A percentile compares a stretch with the other conserved stretches of the same genome.
These are phyloP conservation scores for Papiliotrema flavescens DNA, from an alignment of 1,284 basidiomycete species.

Conservation along the genomic window DNA sequence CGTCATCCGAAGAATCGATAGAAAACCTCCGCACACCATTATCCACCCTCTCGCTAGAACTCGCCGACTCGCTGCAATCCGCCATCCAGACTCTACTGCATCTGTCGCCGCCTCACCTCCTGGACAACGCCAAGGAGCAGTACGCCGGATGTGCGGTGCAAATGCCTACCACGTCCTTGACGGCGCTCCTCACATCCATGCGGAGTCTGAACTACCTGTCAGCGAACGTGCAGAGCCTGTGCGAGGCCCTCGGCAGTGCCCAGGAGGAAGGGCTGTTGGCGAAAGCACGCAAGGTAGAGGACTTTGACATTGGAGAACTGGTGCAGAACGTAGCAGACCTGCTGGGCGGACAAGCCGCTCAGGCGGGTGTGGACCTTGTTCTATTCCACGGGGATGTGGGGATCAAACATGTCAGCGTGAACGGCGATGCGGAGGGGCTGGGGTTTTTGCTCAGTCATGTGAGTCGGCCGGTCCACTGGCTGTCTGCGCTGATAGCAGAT, in stretches of 20 bases:
- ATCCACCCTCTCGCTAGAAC: constrained; percentile 55
- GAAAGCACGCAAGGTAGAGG: constrained; percentile 18
- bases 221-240: constrained; percentile 56
- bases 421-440: constrained; percentile 77
- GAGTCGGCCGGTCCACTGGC: constrained; percentile 42
- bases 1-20: constrained; percentile 3
- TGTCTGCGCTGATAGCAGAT: constrained; percentile 55
- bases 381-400: constrained; percentile 81
- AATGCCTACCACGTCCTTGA: constrained; percentile 76
- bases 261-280: constrained; percentile 6
- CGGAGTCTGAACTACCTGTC: constrained; percentile 86
- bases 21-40: not conserved
- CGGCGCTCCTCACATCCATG: constrained; percentile 83
- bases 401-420: constrained; percentile 76
- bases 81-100: constrained; percentile 84
- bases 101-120: constrained; percentile 78
- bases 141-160: constrained; percentile 80
- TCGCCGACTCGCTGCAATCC: constrained; percentile 81
- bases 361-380: constrained; percentile 78
- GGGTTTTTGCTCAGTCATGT: constrained; percentile 79
- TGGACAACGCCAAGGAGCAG: constrained; percentile 86
- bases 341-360: constrained; percentile 75
- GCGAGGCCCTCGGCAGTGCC: not conserved
- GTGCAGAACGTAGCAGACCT: constrained; percentile 76
- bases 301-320: constrained; percentile 65